Evolutionary conservation across 139 green algal species (phyloP), one percentile per base, ranked within the genome.

Genomic region (Limnomonas spitsbergensis): DNA sequence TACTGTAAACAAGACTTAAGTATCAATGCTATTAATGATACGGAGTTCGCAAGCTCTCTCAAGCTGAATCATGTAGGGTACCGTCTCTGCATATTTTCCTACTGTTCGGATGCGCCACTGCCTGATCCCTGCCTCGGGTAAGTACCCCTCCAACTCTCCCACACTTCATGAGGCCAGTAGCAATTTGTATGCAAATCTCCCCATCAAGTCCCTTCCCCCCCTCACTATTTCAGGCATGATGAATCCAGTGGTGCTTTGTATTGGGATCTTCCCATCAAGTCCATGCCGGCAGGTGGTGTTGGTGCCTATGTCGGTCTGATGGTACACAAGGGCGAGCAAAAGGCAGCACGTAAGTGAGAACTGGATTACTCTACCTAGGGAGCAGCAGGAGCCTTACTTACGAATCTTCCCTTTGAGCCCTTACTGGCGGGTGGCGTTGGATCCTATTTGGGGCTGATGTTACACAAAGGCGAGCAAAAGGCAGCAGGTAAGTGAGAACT

Each of bases 241-340:
- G 47, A 61, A 20, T 29, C 20, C 47, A 61, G 47, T 61, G 53
- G 61, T 2, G 80, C 75, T 3, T 68, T 81, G 38, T 80, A 73
- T 38, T 90, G 83, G 83, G 83, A 90, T 31, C 54, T 90, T 35
- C 72, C 69, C 3, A 75, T 90, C 32, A 32, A 66, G 37, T 47
- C 81, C 6, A 74, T 26, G 6, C 7, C 4, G 29, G 24, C 7
- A 69, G 14, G 56, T 20, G 4, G n/a, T 3, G 78, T 66, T 2
- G 74, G 77, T 0, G 70, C 37, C 14, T 76, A 76, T 31, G 66
- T 85, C 36, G 86, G 86, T 27, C 52, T 85, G n/a, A 75, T 88
- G 77, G 81, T 90, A 24, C 83, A 90, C 79, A 82, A 81, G 47
- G 86, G 81, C 2, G 86, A 90, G 35, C 76, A 84, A 66, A 88